Conservation (phyloP, 257 asterid genomes). For the Primulina tabacum region DNA sequence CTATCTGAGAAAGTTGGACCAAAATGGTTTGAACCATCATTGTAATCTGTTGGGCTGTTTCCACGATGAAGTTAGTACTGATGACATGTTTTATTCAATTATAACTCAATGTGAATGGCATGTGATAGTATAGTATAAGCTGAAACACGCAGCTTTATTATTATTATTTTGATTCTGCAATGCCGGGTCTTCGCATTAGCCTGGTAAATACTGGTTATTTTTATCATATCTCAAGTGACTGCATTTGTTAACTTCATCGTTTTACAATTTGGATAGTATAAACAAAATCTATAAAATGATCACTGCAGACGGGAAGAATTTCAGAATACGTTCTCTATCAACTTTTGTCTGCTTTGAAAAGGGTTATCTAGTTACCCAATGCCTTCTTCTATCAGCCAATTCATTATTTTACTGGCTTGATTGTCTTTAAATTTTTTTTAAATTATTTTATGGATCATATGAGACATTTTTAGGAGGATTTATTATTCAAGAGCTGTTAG, state of each 20-base stretch:
- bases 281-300: neutral
- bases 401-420: neutral
- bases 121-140: neutral
- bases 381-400: constrained; percentile 14
- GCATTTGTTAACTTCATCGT: neutral
- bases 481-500: constrained; percentile 8
- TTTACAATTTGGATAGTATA: no score
- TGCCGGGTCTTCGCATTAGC: neutral
- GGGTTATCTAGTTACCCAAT: constrained; percentile 1
- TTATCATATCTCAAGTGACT: neutral
- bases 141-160: neutral
- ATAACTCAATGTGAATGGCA: neutral
- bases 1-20: neutral
- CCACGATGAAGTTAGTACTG: constrained; percentile 9
- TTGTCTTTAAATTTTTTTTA: neutral
- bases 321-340: neutral
- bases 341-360: neutral
- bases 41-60: neutral
- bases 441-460: neutral
- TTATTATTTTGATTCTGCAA: constrained; percentile 16
- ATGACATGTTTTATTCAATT: constrained; percentile 5
- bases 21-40: constrained; percentile 12
- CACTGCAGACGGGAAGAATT: neutral
- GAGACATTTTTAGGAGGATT: neutral
- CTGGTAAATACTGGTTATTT: constrained; percentile 12